These are phyloP conservation scores for Poa annua DNA, from an alignment of 176 grass and related monocot species.

Conservation along the genomic window DNA sequence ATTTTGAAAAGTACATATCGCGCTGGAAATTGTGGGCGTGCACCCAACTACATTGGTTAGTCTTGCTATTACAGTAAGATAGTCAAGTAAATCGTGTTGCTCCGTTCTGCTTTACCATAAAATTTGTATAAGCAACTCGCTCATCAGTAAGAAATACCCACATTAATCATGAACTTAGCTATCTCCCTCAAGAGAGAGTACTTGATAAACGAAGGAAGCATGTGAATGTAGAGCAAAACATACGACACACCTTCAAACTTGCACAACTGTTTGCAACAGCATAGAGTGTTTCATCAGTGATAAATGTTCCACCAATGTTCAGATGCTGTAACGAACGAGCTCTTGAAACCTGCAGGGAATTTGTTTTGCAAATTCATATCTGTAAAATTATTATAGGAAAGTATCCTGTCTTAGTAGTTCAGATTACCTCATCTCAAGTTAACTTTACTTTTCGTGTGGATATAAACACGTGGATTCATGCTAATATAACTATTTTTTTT, in stretches of 20 bases:
- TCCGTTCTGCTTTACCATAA: background rate
- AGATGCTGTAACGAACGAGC: conserved; percentile 81
- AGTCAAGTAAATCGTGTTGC: background rate
- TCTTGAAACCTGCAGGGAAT: conserved; percentile 66
- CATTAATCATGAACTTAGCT: background rate
- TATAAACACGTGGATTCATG: background rate
- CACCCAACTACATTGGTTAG: background rate
- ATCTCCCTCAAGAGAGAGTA: background rate
- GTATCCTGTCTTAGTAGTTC: background rate
- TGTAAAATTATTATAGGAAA: background rate
- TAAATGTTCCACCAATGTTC: conserved; percentile 91
- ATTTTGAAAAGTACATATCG: background rate
- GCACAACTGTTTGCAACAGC: conserved; percentile 69
- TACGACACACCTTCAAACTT: conserved; percentile 66
- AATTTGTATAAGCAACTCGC: background rate
- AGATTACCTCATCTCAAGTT: background rate
- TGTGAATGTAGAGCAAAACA: background rate
- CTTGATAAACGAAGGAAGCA: conserved; percentile 23
- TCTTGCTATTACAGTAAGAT: background rate
- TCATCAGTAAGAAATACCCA: background rate
- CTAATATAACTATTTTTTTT: too few species aligned
- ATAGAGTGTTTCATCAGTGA: conserved; percentile 86
- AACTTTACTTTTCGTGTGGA: background rate
- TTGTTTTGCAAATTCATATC: background rate
- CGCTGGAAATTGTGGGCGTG: background rate